Conservation (phyloP, 2,329 filamentous ascomycete genomes). For the Cladosporium velox region DNA sequence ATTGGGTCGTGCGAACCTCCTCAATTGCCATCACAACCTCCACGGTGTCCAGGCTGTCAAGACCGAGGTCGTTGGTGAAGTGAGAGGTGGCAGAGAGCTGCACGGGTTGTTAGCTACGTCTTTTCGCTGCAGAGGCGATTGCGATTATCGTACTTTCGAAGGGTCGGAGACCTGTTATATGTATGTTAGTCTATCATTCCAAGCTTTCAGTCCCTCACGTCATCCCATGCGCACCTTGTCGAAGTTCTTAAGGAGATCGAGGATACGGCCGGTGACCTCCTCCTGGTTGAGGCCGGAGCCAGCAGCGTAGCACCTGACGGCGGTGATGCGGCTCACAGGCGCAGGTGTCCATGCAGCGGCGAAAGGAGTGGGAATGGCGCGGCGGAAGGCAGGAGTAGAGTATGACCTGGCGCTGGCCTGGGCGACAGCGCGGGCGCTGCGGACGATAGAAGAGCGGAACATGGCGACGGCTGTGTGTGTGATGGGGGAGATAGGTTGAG, state of each 20-base stretch:
- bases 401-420: constrained; percentile 44
- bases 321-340: constrained; percentile 66
- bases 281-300: constrained; percentile 74
- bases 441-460: constrained; percentile 86
- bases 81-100: constrained; percentile 83
- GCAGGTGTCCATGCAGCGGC: constrained; percentile 61
- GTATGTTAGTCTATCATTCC: constrained; percentile 26
- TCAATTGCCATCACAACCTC: constrained; percentile 99
- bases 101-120: constrained; percentile 30
- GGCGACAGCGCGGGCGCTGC: constrained; percentile 63
- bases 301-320: constrained; percentile 83
- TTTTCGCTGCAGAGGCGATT: not conserved
- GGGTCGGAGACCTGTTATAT: constrained; percentile 60
- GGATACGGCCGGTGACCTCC: constrained; percentile 88
- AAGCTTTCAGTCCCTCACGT: constrained; percentile 13
- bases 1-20: constrained; percentile 62
- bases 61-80: constrained; percentile 94
- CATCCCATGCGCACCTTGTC: constrained; percentile 72
- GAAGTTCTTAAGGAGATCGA: constrained; percentile 90
- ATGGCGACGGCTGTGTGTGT: constrained; percentile 56
- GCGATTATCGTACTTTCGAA: constrained; percentile 53
- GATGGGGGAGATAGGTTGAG: constrained; percentile 7
- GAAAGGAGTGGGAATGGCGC: constrained; percentile 57
- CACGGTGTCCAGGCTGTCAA: constrained; percentile 97
- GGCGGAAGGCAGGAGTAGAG: constrained; percentile 57